phyloP scores from a whole-genome alignment of 1,139 yeast genomes.

The Geotrichum bryndzae region DNA sequence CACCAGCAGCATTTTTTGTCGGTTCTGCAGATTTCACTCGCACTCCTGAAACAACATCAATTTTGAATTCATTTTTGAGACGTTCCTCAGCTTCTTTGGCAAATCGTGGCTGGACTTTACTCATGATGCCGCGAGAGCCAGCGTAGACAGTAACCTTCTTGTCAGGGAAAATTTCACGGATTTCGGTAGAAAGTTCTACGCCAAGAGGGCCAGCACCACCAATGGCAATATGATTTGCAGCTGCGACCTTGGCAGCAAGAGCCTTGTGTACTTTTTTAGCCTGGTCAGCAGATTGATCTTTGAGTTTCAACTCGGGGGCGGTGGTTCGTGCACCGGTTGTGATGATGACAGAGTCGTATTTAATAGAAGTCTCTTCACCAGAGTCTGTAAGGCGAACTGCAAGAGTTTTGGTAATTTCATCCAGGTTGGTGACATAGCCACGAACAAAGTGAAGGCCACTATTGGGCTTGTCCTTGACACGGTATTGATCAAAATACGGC shows the following conservation, averaged over 20 bases:
- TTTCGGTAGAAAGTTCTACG: slow-evolving; percentile 8
- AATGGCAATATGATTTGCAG: slow-evolving; percentile 6
- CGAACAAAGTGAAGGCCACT: slow-evolving; percentile 9
- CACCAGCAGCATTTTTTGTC: neutral
- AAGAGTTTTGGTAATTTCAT: neutral
- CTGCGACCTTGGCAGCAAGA: neutral
- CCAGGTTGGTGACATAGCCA: neutral
- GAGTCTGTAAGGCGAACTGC: neutral
- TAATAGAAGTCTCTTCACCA: neutral
- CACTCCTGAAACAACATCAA: neutral
- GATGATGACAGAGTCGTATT: slow-evolving; percentile 2
- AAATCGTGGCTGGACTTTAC: neutral
- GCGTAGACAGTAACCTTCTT: slow-evolving; percentile 8
- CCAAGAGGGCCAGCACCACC: slow-evolving; percentile 13
- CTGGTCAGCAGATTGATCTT: slow-evolving; percentile 42
- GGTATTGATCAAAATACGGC: neutral
- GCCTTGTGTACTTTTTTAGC: neutral
- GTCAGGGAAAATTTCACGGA: slow-evolving; percentile 6
- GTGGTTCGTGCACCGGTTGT: slow-evolving; percentile 7
- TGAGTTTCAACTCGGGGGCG: slow-evolving; percentile 1
- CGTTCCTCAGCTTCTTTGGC: neutral
- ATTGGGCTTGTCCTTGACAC: neutral
- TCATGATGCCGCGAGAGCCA: slow-evolving; percentile 6
- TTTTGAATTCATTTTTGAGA: neutral
- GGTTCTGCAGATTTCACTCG: neutral